Evolutionary conservation across 441 rosid species (phyloP), one percentile per base, ranked within the genome.

Genomic region (Erysimum pusillum): DNA sequence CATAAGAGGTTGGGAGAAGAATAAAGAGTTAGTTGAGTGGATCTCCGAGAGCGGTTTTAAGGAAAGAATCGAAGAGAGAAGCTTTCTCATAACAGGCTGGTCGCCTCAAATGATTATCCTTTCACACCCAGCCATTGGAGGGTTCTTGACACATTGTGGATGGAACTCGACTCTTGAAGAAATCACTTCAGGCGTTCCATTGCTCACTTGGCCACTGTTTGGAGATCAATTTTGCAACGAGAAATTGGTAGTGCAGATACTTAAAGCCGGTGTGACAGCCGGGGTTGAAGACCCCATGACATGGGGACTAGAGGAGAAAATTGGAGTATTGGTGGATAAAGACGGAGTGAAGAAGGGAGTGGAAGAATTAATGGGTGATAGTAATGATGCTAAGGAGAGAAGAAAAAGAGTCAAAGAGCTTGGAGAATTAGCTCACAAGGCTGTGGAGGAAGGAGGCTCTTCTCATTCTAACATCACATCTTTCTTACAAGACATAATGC

Each of bases 71-170:
- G 71, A 75, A 72, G 86, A 69, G 8, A 81, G 82, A 75, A 89
- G 88, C 0, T 41, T 88, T 20, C 15, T 86, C 58, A 78, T 85
- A 1, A 28, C 60, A 42, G 89, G 92, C 28, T 88, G 89, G 91
- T 80, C 87, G 0, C 90, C 90, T 3, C 89, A 88, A 63, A 73
- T 86, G 38, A 52, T 82, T 63, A 86, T 86, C 41, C 76, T 86
- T 63, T 82, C 90, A 31, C 90, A 86, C 22, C 65, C 66, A 0
- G 67, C 88, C 3, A 34, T 85, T 9, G 87, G 88, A 56, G 90
- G 87, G 5, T 86, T 86, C 80, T 68, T 88, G 7, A 86, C 90
- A 2, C 90, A 86, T 13, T 86, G 92, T 12, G 90, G 88, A 20
- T 87, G 91, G 91, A 86, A 83, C 74, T 88, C 89, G 0, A 82